Percentiles rank a stretch among this genome's conserved stretches.
These are phyloP conservation scores for Cladosporium colombiae DNA, from an alignment of 2,329 filamentous ascomycete genomes.

Conservation along the genomic window DNA sequence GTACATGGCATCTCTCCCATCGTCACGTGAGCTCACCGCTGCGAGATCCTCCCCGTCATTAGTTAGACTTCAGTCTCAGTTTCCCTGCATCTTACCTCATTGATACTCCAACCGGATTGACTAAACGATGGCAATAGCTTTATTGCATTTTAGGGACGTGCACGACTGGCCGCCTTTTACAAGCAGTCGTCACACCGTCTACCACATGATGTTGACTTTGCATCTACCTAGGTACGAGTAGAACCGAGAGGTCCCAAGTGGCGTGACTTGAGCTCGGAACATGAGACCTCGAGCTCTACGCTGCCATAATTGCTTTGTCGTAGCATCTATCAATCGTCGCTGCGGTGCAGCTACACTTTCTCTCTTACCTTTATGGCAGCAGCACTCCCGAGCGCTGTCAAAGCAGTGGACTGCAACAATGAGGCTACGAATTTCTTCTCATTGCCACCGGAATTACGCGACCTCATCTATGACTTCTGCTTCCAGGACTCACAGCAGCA, in stretches of 20 bases:
- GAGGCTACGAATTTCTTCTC: conserved; percentile 15
- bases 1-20: too few relatives aligned
- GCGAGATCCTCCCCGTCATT: background rate
- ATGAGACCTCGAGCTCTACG: background rate
- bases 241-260: background rate
- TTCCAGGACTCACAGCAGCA: background rate
- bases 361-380: background rate
- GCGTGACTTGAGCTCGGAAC: background rate
- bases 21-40: background rate
- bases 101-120: too few relatives aligned
- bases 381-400: background rate
- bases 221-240: background rate
- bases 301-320: background rate
- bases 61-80: background rate
- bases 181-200: background rate
- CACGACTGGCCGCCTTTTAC: background rate
- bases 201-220: background rate
- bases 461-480: conserved; percentile 20
- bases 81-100: background rate
- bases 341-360: background rate
- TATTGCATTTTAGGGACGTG: background rate
- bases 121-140: too few relatives aligned
- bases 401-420: background rate
- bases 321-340: background rate
- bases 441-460: conserved; percentile 21